Conservation (phyloP, 106 monocot species). For the Iris macrosiphon region DNA sequence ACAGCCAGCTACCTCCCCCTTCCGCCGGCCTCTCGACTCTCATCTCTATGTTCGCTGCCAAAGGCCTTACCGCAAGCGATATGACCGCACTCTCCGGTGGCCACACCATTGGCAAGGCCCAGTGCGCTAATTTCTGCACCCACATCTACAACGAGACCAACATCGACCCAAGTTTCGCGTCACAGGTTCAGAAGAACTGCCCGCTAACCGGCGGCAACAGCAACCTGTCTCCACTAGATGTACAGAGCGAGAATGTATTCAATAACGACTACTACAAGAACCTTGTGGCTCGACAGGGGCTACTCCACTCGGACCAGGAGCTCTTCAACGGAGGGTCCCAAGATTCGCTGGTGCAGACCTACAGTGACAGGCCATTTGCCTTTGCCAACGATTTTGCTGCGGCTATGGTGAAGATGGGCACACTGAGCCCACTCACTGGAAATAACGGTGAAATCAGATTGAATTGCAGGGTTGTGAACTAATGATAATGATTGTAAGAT, state of each 20-base stretch:
- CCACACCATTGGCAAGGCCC: slow-evolving; percentile 22
- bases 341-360: slow-evolving; percentile 10
- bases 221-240: slow-evolving; percentile 19
- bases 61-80: no score
- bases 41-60: no score
- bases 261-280: slow-evolving; percentile 19
- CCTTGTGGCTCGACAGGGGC: slow-evolving; percentile 7
- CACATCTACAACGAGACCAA: slow-evolving; percentile 26
- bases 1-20: slow-evolving; percentile 14
- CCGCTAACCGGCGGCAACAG: slow-evolving; percentile 13
- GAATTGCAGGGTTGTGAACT: slow-evolving; percentile 11
- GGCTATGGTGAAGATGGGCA: slow-evolving; percentile 20
- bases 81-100: slow-evolving; percentile 19
- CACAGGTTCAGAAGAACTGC: slow-evolving; percentile 4
- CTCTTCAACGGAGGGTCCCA: slow-evolving; percentile 17
- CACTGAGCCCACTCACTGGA: slow-evolving; percentile 12
- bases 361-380: not conserved
- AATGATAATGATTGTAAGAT: no score
- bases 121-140: slow-evolving; percentile 8
- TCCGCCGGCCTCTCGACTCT: slow-evolving; percentile 7
- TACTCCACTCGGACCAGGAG: slow-evolving; percentile 22
- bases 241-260: not conserved
- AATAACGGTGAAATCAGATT: slow-evolving; percentile 4
- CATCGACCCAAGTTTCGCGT: slow-evolving; percentile 13
- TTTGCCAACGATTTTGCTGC: slow-evolving; percentile 14